Conservation (phyloP, 179 eudicot species). For the Nepenthes alata region DNA sequence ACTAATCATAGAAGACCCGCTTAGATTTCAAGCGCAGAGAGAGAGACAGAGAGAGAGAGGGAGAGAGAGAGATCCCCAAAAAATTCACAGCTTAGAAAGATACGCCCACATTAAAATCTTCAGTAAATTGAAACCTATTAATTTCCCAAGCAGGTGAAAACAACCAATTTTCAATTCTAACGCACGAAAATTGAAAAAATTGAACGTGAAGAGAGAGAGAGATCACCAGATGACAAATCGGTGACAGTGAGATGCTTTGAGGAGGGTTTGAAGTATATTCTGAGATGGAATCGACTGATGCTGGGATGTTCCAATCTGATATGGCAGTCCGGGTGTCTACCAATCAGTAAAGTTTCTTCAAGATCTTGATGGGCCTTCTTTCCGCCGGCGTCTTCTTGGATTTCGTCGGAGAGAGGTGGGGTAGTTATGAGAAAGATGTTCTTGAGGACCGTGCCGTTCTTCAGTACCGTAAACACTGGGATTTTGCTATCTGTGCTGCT, state of each 20-base stretch:
- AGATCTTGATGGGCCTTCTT: constrained; percentile 12
- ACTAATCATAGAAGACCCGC: too few species aligned
- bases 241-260: constrained; percentile 31
- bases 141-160: neutral
- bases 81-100: too few species aligned
- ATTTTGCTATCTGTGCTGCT: constrained; percentile 35
- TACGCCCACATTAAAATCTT: too few species aligned
- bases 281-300: constrained; percentile 82
- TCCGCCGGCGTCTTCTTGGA: constrained; percentile 4
- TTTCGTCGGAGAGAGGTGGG: constrained; percentile 10
- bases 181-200: too few species aligned
- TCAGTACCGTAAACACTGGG: constrained; percentile 71
- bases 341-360: constrained; percentile 48
- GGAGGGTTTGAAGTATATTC: constrained; percentile 47
- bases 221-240: constrained; percentile 68
- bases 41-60: too few species aligned
- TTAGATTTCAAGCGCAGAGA: too few species aligned
- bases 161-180: too few species aligned
- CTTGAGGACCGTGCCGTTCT: constrained; percentile 64
- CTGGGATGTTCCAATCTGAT: constrained; percentile 82
- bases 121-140: too few species aligned
- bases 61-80: too few species aligned
- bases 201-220: neutral
- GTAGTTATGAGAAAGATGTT: constrained; percentile 60
- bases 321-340: constrained; percentile 79